Percentiles rank a stretch among this genome's conserved stretches.
Evolutionary conservation across 305 asterid species (phyloP).

Genomic region (Andrographis paniculata): DNA sequence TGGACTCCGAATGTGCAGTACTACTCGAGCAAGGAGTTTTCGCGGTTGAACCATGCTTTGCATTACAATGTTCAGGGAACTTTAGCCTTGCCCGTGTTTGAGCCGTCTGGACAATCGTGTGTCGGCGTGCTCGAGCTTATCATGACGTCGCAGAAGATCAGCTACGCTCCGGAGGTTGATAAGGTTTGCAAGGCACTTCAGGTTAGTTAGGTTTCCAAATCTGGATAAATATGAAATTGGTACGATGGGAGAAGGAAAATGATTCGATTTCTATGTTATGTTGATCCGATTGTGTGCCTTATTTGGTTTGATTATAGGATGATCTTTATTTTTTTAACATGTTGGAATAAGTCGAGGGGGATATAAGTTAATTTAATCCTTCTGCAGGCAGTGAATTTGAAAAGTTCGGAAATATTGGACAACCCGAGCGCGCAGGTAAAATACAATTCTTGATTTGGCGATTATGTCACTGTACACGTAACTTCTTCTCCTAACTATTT

Average conservation of each 20-base stretch:
- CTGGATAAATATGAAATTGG: too few species aligned
- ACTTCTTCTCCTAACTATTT: conserved; percentile 20
- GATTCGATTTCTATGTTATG: too few species aligned
- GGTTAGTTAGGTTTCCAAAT: conserved; percentile 41
- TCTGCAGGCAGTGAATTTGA: conserved; percentile 87
- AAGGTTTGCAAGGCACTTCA: conserved; percentile 97
- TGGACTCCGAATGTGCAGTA: conserved; percentile 97
- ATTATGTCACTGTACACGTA: conserved; percentile 7
- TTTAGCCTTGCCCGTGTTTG: conserved; percentile 89
- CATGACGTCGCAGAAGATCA: conserved; percentile 82
- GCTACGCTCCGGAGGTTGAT: conserved; percentile 91
- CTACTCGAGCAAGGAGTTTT: conserved; percentile 78
- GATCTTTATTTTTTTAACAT: too few species aligned
- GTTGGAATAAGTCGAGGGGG: too few species aligned
- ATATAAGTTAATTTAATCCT: conserved; percentile 26
- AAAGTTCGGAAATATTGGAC: conserved; percentile 80
- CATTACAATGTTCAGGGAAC: conserved; percentile 80
- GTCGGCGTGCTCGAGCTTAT: conserved; percentile 87
- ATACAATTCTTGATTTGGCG: conserved; percentile 1
- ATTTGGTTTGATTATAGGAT: too few species aligned
- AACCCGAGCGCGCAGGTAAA: conserved; percentile 65
- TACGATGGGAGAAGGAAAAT: too few species aligned
- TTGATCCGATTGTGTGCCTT: not conserved
- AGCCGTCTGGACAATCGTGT: conserved; percentile 77
- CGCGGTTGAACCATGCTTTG: conserved; percentile 73